These are phyloP conservation scores for Ceriops decandra DNA, from an alignment of 345 rosid genomes.

Conservation along the genomic window DNA sequence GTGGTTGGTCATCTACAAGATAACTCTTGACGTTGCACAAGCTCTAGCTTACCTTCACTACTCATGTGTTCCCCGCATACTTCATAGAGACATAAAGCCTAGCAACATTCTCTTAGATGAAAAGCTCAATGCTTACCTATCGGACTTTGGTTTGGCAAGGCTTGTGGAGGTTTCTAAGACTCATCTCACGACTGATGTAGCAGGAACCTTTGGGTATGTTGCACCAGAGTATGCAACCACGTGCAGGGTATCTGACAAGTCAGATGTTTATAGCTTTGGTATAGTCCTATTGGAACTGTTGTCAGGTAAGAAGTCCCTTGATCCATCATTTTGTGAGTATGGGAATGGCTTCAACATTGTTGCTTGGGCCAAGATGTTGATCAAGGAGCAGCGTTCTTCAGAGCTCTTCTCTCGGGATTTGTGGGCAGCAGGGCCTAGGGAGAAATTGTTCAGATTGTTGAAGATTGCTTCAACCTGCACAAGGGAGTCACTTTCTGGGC, in stretches of 20 bases:
- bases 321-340: slow-evolving; percentile 60
- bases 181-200: slow-evolving; percentile 69
- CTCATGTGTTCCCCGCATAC: slow-evolving; percentile 59
- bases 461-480: slow-evolving; percentile 56
- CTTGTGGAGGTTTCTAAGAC: slow-evolving; percentile 67
- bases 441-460: slow-evolving; percentile 42
- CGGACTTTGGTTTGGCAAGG: slow-evolving; percentile 69
- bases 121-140: slow-evolving; percentile 58
- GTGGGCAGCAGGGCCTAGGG: slow-evolving; percentile 53
- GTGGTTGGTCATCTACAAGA: slow-evolving; percentile 57
- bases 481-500: slow-evolving; percentile 42
- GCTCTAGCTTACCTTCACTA: slow-evolving; percentile 69
- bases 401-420: slow-evolving; percentile 47
- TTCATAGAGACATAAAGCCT: slow-evolving; percentile 72
- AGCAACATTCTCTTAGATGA: slow-evolving; percentile 67
- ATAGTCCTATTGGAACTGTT: slow-evolving; percentile 54
- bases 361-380: slow-evolving; percentile 56
- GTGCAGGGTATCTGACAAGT: slow-evolving; percentile 66
- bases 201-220: slow-evolving; percentile 71
- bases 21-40: slow-evolving; percentile 56
- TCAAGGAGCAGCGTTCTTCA: slow-evolving; percentile 44
- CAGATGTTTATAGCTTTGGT: slow-evolving; percentile 75
- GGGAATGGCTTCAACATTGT: slow-evolving; percentile 67
- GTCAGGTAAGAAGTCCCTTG: slow-evolving; percentile 65
- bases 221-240: slow-evolving; percentile 78